Conservation (phyloP, 345 rosid species). For the Corchorus olitorius region DNA sequence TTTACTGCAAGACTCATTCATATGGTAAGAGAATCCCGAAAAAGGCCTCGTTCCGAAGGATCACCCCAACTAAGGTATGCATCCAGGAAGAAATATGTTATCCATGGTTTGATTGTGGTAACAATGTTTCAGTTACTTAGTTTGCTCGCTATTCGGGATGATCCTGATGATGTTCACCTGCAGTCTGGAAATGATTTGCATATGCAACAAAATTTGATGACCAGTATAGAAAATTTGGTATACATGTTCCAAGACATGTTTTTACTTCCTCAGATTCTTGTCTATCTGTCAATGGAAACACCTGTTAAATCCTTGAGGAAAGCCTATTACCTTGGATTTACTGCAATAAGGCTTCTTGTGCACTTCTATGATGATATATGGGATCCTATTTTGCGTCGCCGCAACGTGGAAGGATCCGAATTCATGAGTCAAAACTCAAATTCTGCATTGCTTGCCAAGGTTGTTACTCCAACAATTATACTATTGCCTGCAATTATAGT, state of each 20-base stretch:
- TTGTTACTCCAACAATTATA: background rate
- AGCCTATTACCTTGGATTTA: too few relatives aligned
- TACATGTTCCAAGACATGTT: background rate
- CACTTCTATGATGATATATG: background rate
- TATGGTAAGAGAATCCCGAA: background rate
- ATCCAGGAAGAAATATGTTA: background rate
- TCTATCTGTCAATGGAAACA: background rate
- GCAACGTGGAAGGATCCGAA: background rate
- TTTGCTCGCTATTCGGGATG: background rate
- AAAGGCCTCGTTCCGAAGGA: background rate
- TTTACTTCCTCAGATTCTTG: constrained; percentile 9
- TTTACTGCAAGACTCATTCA: background rate
- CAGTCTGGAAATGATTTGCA: background rate
- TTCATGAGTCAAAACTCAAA: background rate
- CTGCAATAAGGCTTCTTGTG: background rate
- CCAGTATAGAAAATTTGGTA: background rate
- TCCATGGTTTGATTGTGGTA: background rate
- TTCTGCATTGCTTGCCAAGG: background rate
- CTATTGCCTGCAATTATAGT: background rate
- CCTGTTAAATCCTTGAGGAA: too few relatives aligned
- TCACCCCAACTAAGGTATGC: background rate
- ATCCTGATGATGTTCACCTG: background rate
- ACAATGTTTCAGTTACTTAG: background rate
- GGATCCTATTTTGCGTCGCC: background rate
- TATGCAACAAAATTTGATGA: background rate